Base-by-base conservation (phyloP, 2,329 filamentous ascomycete species). In the Calonectria pauciramosa region DNA sequence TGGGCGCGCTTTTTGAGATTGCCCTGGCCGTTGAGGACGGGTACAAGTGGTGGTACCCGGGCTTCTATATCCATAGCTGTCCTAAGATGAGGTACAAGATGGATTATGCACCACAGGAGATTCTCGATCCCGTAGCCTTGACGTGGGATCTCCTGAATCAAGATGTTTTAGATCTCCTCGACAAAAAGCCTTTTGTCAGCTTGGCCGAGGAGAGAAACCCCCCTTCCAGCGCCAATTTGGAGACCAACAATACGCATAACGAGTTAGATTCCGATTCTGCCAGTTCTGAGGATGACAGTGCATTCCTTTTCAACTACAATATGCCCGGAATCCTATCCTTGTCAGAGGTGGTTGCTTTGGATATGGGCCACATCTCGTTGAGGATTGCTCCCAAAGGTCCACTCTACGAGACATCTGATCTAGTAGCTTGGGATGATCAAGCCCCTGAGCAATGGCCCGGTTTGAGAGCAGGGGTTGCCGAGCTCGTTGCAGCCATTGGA, bases 31-130 rank as follows among this genome's bases (percentile, higher is more conserved):
- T 89, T 3, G 94, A 96, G 80, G 88, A 87, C 8, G 93, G 91
- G 0, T 96, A 96, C 79, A 86, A 89, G 54, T 95, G 91, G 88
- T 97, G 95, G 90, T 97, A 96, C 84, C 93, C 90, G 8, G 93
- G 95, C 8, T 96, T 92, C 84, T 97, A 96, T 80, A 96, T 97
- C 73, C 94, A 96, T 83, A 92, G 87, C 70, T 96, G 94, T 80
- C 88, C 90, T 68, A 97, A 97, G 86, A 96, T 97, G 95, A 89
- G 89, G 79, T 97, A 97, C 87, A 97, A 97, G 86, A 93, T 93
- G 72, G 93, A 96, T 81, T 97, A 94, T 82, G 88, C 89, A 14
- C 94, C 94, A 1, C 94, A 95, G 81, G 91, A 93, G 80, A 89
- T 97, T 14, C 88, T 96, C 14, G 93, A 96, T 77, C 93, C 94